These are phyloP conservation scores for Alternaria gaisen DNA, from an alignment of 2,329 filamentous ascomycete genomes.

Conservation along the genomic window DNA sequence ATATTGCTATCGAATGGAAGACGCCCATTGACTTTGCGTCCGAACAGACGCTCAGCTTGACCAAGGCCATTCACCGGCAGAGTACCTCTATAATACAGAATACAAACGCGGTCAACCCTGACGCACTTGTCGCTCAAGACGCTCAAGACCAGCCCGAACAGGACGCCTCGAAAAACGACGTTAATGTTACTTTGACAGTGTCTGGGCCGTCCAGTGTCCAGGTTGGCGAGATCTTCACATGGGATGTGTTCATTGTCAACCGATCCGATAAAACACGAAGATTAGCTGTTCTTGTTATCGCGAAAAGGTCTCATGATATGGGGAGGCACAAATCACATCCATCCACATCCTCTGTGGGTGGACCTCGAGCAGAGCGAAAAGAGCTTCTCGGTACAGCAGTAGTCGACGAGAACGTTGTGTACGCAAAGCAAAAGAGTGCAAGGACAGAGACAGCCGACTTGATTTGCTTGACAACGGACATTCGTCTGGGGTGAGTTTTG, in stretches of 20 bases:
- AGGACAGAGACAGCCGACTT: constrained; percentile 71
- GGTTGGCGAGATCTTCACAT: constrained; percentile 73
- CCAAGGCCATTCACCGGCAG: constrained; percentile 42
- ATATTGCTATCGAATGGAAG: constrained; percentile 72
- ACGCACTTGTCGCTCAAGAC: constrained; percentile 39
- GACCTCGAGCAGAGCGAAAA: constrained; percentile 45
- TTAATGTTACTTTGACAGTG: constrained; percentile 80
- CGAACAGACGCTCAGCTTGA: constrained; percentile 53
- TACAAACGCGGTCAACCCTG: constrained; percentile 36
- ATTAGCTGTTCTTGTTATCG: constrained; percentile 73
- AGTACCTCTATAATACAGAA: constrained; percentile 37
- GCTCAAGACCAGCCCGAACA: constrained; percentile 28
- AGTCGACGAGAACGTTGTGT: constrained; percentile 74
- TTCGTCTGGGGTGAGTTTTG: constrained; percentile 69
- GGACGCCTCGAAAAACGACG: constrained; percentile 54
- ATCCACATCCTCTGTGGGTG: constrained; percentile 53
- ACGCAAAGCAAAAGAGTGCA: constrained; percentile 74
- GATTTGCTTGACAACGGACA: constrained; percentile 78
- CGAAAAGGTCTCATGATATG: constrained; percentile 66
- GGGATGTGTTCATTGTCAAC: constrained; percentile 81
- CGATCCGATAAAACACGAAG: constrained; percentile 70
- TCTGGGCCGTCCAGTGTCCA: constrained; percentile 67
- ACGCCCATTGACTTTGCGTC: constrained; percentile 73
- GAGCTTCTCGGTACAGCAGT: constrained; percentile 68
- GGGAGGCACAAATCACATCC: constrained; percentile 55